These are phyloP conservation scores for Diplodia intermedia DNA, from an alignment of 2,329 filamentous ascomycete species.

Conservation along the genomic window DNA sequence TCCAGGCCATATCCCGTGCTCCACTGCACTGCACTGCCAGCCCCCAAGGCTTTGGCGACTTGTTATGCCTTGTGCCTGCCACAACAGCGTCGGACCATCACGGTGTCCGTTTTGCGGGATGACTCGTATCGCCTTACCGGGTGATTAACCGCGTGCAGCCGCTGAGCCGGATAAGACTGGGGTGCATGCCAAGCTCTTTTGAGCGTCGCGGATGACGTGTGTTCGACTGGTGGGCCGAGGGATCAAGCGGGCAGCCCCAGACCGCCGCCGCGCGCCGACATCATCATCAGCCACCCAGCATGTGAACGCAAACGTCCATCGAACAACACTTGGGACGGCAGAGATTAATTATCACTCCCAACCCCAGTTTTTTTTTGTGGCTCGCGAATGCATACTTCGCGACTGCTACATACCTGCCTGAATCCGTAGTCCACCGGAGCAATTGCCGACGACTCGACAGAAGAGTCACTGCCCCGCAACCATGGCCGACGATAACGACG, in stretches of 20 bases:
- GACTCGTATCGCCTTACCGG: conserved; percentile 19
- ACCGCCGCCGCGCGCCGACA: background rate
- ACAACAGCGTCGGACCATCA: background rate
- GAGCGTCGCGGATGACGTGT: conserved; percentile 24
- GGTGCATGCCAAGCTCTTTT: conserved; percentile 29
- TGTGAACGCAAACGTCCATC: conserved; percentile 10
- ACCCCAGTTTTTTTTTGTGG: background rate
- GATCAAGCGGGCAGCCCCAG: background rate
- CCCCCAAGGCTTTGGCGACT: background rate
- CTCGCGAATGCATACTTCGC: background rate
- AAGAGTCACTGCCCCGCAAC: background rate
- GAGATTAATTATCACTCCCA: background rate
- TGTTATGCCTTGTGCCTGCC: background rate
- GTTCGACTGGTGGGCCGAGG: background rate
- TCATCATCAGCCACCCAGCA: conserved; percentile 2
- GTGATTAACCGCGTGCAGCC: conserved; percentile 3
- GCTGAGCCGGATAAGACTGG: conserved; percentile 1
- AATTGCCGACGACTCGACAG: background rate
- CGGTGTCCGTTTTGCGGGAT: background rate
- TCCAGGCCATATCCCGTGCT: background rate
- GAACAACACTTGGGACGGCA: background rate
- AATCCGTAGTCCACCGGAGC: background rate
- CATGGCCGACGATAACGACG: conserved; percentile 26
- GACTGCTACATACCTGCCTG: background rate
- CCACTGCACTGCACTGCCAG: background rate